These are phyloP conservation scores for Spongispora temasekensis DNA, from an alignment of 1,284 basidiomycete genomes.

Conservation along the genomic window DNA sequence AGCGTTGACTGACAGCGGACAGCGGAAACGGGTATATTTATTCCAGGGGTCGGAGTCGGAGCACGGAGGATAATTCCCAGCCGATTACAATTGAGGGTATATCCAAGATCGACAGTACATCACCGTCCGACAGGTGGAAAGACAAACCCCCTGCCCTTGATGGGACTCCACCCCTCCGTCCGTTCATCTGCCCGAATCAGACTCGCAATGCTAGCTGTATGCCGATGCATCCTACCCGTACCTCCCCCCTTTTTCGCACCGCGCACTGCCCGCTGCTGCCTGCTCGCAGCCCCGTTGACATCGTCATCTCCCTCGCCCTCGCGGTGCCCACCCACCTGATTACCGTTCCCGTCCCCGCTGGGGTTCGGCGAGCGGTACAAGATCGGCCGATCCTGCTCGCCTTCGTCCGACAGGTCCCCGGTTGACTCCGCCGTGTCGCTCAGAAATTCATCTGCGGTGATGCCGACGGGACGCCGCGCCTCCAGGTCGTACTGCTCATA, in stretches of 20 bases:
- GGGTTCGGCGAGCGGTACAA: slow-evolving; percentile 66
- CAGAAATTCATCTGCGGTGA: slow-evolving; percentile 47
- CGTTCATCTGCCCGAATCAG: slow-evolving; percentile 73
- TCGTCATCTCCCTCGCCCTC: background rate
- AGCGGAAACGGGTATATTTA: too few relatives aligned
- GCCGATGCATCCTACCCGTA: slow-evolving; percentile 52
- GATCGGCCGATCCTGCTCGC: slow-evolving; percentile 58
- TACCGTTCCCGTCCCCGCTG: too few relatives aligned
- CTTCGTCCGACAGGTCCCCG: slow-evolving; percentile 51
- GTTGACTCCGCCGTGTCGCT: slow-evolving; percentile 52
- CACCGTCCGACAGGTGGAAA: slow-evolving; percentile 39
- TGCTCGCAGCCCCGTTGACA: slow-evolving; percentile 9
- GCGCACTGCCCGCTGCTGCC: slow-evolving; percentile 35
- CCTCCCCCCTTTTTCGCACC: slow-evolving; percentile 12
- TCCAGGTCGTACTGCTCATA: slow-evolving; percentile 76
- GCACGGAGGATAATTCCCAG: too few relatives aligned
- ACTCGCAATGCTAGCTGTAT: slow-evolving; percentile 81
- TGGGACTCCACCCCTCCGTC: slow-evolving; percentile 77
- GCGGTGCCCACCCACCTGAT: slow-evolving; percentile 9
- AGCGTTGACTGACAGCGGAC: too few relatives aligned
- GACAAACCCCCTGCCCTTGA: slow-evolving; percentile 46
- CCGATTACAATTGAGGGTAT: too few relatives aligned
- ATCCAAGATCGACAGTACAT: too few relatives aligned
- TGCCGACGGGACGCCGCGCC: slow-evolving; percentile 29
- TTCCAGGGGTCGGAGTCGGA: too few relatives aligned